These are phyloP conservation scores for Pichia sp. DNA, from an alignment of 1,139 yeast species.

Conservation along the genomic window DNA sequence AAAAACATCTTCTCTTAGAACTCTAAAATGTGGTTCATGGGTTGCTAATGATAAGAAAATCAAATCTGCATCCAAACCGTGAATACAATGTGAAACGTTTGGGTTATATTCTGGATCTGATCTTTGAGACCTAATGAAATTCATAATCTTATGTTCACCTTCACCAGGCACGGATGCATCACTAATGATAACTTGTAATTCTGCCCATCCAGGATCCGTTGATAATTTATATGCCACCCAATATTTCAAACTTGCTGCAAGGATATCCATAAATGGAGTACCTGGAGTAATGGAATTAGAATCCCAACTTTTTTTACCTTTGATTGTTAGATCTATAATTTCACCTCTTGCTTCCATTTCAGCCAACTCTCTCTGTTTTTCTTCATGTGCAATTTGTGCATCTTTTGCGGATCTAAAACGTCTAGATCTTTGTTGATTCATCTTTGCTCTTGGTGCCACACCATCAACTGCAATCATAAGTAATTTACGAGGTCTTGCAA, in stretches of 20 bases:
- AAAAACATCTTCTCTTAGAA: conserved; percentile 93
- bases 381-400: conserved; percentile 66
- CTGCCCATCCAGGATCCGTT: conserved; percentile 87
- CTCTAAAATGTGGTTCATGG: conserved; percentile 94
- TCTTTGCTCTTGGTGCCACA: conserved; percentile 97
- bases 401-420: conserved; percentile 94
- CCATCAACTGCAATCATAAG: conserved; percentile 97
- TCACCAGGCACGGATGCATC: conserved; percentile 99
- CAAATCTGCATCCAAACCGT: conserved; percentile 96
- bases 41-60: conserved; percentile 93
- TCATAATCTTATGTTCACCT: conserved; percentile 98
- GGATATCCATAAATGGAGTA: conserved; percentile 90
- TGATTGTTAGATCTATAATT: conserved; percentile 56
- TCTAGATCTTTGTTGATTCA: conserved; percentile 97
- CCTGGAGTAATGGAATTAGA: conserved; percentile 99
- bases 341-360: conserved; percentile 58
- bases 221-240: conserved; percentile 87
- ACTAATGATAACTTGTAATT: conserved; percentile 75
- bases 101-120: conserved; percentile 83
- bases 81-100: conserved; percentile 87
- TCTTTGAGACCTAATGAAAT: conserved; percentile 79
- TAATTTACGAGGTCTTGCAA: conserved; percentile 93
- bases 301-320: conserved; percentile 66
- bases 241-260: conserved; percentile 76
- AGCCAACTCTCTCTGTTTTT: conserved; percentile 45